Evolutionary conservation across 306 rosid species (phyloP), one percentile per base, ranked within the genome.

Genomic region (Quercus agrifolia): DNA sequence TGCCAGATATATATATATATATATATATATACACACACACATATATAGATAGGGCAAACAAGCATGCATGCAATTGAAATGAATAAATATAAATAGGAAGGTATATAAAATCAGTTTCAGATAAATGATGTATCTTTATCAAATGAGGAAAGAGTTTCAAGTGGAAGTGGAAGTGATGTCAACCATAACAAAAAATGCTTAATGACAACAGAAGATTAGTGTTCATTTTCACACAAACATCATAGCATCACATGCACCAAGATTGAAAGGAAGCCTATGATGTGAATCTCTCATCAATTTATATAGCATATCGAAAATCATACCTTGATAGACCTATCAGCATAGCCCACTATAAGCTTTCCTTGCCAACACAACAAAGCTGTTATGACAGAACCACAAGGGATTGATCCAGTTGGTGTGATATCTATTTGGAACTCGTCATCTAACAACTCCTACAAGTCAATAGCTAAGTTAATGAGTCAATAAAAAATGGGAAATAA

Each of bases 291-390:
- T 74, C 62, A 25, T 62, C 64, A 46, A 20, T 35, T 72, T 68
- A 55, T 64, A 17, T 58, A 55, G 18, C 77, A 73, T 54, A 74
- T 35, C 77, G 75, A 28, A 46, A 46, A 35, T 33, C 79, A 52
- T 87, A 92, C 98, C 97, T 87, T 92, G 78, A 92, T 78, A 71
- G 86, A 83, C 83, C 85, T 85, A 66, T 94, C 89, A 23, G 89
- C 95, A 84, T 41, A 86, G 69, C 99, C 99, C 70, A 91, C 89
- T 74, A 83, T 92, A 14, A 92, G 90, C 79, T 89, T 92, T 86
- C 89, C 97, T 79, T 91, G 90, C 85, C 91, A 87, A 78, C 88
- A 86, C 77, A 94, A 80, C 76, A 92, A 74, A 81, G 93, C 83
- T 21, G 99, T 91, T 41, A 88, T 74, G 55, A 86, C 93, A 74